These are phyloP conservation scores for Aquilaria agallochum DNA, from an alignment of 441 rosid genomes.

Conservation along the genomic window DNA sequence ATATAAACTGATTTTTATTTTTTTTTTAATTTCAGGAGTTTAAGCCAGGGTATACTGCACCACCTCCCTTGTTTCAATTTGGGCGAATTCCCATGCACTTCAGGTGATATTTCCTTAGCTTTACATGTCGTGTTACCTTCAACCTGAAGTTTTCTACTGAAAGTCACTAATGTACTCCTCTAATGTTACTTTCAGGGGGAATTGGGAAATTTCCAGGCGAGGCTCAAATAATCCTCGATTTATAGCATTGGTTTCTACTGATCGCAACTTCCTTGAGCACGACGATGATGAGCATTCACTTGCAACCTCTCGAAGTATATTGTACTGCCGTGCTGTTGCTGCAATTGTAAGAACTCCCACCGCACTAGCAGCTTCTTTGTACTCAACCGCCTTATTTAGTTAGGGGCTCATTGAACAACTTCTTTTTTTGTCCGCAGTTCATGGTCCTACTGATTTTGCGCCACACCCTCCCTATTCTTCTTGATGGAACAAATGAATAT, in stretches of 20 bases:
- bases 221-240: conserved; percentile 45
- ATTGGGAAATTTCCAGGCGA: conserved; percentile 72
- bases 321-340: conserved; percentile 63
- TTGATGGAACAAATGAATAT: conserved; percentile 33
- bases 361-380: too few species aligned
- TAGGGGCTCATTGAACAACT: background rate
- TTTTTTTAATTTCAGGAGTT: conserved; percentile 50
- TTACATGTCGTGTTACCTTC: background rate
- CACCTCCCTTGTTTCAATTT: conserved; percentile 70
- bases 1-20: conserved; percentile 2
- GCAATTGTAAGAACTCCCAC: conserved; percentile 34
- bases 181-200: conserved; percentile 42
- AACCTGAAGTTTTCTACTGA: background rate
- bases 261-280: conserved; percentile 36
- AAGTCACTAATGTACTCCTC: background rate
- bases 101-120: conserved; percentile 36
- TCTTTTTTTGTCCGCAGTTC: conserved; percentile 46
- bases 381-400: too few species aligned
- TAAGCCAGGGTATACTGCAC: conserved; percentile 87
- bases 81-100: conserved; percentile 74
- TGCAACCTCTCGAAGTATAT: conserved; percentile 50
- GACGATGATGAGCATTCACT: conserved; percentile 42
- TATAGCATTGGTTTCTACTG: conserved; percentile 75
- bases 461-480: conserved; percentile 69
- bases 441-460: conserved; percentile 75